Base-by-base conservation (phyloP, 805 yeast genomes). In the Lipomyces yamadae region DNA sequence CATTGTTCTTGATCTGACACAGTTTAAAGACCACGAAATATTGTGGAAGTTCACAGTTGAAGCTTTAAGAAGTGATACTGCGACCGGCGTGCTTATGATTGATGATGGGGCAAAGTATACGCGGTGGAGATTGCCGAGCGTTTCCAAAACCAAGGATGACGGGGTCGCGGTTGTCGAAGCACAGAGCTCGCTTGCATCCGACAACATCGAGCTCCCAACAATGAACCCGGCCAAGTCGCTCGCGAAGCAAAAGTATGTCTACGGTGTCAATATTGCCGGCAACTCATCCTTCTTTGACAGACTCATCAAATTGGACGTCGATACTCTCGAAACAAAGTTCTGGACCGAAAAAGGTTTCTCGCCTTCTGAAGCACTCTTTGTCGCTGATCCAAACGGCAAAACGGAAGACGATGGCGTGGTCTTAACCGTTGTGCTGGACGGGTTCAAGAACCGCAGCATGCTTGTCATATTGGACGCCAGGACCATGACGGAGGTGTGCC, bases 391-490 rank as follows among this genome's bases (percentile, higher is more conserved):
- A 30, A 34, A 53, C 11, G 66, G 62, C 15, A 24, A 29, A 35
- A n/a, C 29, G 2, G 66, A 63, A 29, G 66, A 63, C 29, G 66
- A 66, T n/a, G 71, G 71, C 18, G 64, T 63, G 56, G 33, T 68
- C 4, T 57, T 68, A 48, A 53, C 65, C 4, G 63, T 68, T 33
- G 68, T 68, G 11, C 54, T 65, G 4, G 69, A 66, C 39, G 64
- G 70, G 10, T 45, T 24, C 33, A 57, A 34, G 32, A 63, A 61
- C 6, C 48, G 56, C 33, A 65, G 69, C 35, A 50, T 62, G 56
- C 53, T 68, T 13, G 58, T 63, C 13, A 67, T 62, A 18, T 48
- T 68, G 24, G 68, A 68, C 55, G 70, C 70, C n/a, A 56, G 24
- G 33, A 62, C 70, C 29, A 59, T 66, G 65, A 61, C 30, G 7